These are phyloP conservation scores for Millerozyma acaciae DNA, from an alignment of 805 yeast species.

Conservation along the genomic window DNA sequence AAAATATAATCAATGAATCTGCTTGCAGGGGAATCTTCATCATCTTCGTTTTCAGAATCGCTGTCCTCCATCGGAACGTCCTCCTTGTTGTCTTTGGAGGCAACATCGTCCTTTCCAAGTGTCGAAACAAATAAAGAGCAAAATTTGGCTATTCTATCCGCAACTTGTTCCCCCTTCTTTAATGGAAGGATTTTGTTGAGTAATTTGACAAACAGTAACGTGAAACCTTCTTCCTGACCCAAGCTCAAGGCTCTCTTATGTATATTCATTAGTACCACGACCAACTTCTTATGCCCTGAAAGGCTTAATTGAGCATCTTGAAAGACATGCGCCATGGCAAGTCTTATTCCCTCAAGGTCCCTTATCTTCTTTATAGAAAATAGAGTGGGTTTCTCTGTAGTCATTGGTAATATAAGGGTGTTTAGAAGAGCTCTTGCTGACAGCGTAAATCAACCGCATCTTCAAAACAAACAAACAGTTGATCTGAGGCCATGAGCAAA, in stretches of 20 bases:
- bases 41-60: conserved; percentile 22
- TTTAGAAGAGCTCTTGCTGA: not conserved
- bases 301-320: conserved; percentile 74
- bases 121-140: conserved; percentile 54
- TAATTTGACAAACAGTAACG: conserved; percentile 53
- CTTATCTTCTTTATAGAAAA: conserved; percentile 17
- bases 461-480: not conserved
- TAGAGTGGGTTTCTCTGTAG: conserved; percentile 9
- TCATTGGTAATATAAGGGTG: conserved; percentile 4
- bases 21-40: conserved; percentile 40
- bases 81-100: conserved; percentile 16
- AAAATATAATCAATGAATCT: conserved; percentile 59
- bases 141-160: conserved; percentile 74
- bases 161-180: conserved; percentile 66
- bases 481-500: conserved; percentile 7
- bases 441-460: too few relatives aligned
- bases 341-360: conserved; percentile 19
- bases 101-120: conserved; percentile 25
- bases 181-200: conserved; percentile 63
- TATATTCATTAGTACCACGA: conserved; percentile 56
- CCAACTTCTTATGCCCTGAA: conserved; percentile 74
- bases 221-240: conserved; percentile 56
- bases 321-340: conserved; percentile 62
- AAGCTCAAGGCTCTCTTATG: conserved; percentile 52
- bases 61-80: conserved; percentile 4